Percentiles rank a stretch among this genome's conserved stretches.
phyloP scores from a whole-genome alignment of 257 asterid species.

The Paraleonurus japonicus region DNA sequence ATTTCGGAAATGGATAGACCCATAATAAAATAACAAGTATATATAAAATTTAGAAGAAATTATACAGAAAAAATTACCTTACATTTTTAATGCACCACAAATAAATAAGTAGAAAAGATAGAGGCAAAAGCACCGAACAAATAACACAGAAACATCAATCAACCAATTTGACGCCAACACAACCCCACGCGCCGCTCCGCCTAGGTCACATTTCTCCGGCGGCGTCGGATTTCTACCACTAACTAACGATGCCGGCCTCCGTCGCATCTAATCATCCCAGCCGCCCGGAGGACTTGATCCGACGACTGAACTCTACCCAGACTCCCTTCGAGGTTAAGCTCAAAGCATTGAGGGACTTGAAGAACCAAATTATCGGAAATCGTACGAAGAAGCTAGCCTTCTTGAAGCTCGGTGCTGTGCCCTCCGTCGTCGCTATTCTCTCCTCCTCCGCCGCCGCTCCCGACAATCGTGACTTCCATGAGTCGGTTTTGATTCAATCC shows the following conservation, averaged over 20 bases:
- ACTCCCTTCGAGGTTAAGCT: constrained; percentile 52
- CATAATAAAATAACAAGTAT: too few relatives aligned
- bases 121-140: not conserved
- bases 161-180: constrained; percentile 17
- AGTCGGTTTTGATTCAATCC: constrained; percentile 58
- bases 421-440: constrained; percentile 58
- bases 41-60: too few relatives aligned
- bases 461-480: constrained; percentile 41
- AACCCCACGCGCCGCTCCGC: constrained; percentile 29
- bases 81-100: not conserved
- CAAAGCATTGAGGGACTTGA: constrained; percentile 72
- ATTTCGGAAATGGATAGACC: too few relatives aligned
- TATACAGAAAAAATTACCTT: too few relatives aligned
- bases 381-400: constrained; percentile 78
- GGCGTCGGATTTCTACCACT: constrained; percentile 22
- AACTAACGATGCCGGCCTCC: constrained; percentile 55
- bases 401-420: constrained; percentile 85
- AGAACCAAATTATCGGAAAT: constrained; percentile 91
- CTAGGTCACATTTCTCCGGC: constrained; percentile 25
- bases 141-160: constrained; percentile 4
- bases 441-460: constrained; percentile 41
- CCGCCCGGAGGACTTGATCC: constrained; percentile 75
- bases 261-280: constrained; percentile 46
- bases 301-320: constrained; percentile 44
- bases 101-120: not conserved